A percentile compares a stretch with the other conserved stretches of the same genome.
Evolutionary conservation across 1,139 yeast species (phyloP).

Genomic region (Pichia sp.): DNA sequence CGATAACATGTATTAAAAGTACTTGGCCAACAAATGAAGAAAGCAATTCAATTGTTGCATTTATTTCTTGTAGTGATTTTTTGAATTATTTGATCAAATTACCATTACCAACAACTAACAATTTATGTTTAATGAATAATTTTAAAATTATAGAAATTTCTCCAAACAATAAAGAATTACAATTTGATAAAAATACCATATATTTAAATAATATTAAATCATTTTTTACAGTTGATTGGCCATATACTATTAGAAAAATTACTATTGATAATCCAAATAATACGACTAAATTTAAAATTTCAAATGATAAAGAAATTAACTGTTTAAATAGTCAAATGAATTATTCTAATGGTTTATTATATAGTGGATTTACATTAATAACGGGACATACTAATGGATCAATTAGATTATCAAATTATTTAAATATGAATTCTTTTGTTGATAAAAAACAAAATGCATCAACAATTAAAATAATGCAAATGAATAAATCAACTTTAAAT

Average conservation of each 20-base stretch:
- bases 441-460: constrained; percentile 9
- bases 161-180: constrained; percentile 3
- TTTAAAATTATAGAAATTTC: constrained; percentile 1
- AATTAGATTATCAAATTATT: constrained; percentile 18
- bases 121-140: constrained; percentile 6
- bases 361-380: constrained; percentile 7
- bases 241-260: constrained; percentile 15
- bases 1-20: constrained; percentile 19
- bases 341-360: constrained; percentile 4
- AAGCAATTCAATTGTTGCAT: constrained; percentile 11
- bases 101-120: constrained; percentile 8
- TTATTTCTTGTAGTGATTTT: constrained; percentile 20
- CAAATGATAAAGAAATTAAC: constrained; percentile 17
- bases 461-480: constrained; percentile 18
- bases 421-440: constrained; percentile 8
- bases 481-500: constrained; percentile 10
- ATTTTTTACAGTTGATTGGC: constrained; percentile 16
- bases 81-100: constrained; percentile 19
- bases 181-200: constrained; percentile 2
- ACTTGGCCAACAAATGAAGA: constrained; percentile 1
- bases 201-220: constrained; percentile 3
- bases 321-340: constrained; percentile 4
- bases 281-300: constrained; percentile 8
- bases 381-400: constrained; percentile 25
- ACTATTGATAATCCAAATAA: constrained; percentile 14